A percentile compares a stretch with the other conserved stretches of the same genome.
These are phyloP conservation scores for Cyberlindnera nakhonratchasimensis DNA, from an alignment of 805 yeast genomes.

Conservation along the genomic window DNA sequence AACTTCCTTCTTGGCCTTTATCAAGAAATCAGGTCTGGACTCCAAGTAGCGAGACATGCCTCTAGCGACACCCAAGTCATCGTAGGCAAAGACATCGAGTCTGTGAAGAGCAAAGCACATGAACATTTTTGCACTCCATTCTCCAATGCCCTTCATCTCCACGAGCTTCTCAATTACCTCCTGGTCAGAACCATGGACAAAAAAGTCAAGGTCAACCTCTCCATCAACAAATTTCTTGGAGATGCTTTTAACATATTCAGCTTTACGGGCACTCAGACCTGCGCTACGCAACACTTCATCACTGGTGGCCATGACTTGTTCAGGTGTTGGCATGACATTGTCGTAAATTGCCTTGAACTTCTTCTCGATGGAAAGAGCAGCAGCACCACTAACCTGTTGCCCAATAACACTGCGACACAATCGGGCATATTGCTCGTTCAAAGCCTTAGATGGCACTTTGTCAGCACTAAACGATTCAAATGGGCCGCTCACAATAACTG, in stretches of 20 bases:
- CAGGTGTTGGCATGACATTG: slow-evolving; percentile 39
- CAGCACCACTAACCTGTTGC: slow-evolving; percentile 78
- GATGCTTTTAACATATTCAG: slow-evolving; percentile 55
- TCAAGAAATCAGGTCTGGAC: slow-evolving; percentile 46
- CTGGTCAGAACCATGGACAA: slow-evolving; percentile 38
- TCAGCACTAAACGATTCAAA: slow-evolving; percentile 30
- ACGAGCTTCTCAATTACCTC: slow-evolving; percentile 48
- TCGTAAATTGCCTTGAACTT: slow-evolving; percentile 41
- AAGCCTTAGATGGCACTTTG: slow-evolving; percentile 11
- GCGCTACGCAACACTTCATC: slow-evolving; percentile 47
- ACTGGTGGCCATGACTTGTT: slow-evolving; percentile 37
- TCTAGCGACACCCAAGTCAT: slow-evolving; percentile 81
- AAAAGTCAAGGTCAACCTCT: slow-evolving; percentile 34
- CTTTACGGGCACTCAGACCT: slow-evolving; percentile 70
- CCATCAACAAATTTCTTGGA: slow-evolving; percentile 47
- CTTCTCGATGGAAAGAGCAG: slow-evolving; percentile 62
- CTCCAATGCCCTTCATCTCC: slow-evolving; percentile 66
- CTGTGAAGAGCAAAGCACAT: slow-evolving; percentile 64
- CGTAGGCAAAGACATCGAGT: slow-evolving; percentile 67
- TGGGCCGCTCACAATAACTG: slow-evolving; percentile 24
- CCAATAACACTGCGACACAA: slow-evolving; percentile 52
- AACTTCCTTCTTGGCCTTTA: slow-evolving; percentile 41
- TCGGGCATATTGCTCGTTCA: slow-evolving; percentile 38
- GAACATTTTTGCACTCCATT: slow-evolving; percentile 92
- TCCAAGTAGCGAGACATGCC: slow-evolving; percentile 67